A percentile compares a stretch with the other conserved stretches of the same genome.
Evolutionary conservation across 2,329 filamentous ascomycete genomes (phyloP).

Genomic region (Cytospora paraplurivora): DNA sequence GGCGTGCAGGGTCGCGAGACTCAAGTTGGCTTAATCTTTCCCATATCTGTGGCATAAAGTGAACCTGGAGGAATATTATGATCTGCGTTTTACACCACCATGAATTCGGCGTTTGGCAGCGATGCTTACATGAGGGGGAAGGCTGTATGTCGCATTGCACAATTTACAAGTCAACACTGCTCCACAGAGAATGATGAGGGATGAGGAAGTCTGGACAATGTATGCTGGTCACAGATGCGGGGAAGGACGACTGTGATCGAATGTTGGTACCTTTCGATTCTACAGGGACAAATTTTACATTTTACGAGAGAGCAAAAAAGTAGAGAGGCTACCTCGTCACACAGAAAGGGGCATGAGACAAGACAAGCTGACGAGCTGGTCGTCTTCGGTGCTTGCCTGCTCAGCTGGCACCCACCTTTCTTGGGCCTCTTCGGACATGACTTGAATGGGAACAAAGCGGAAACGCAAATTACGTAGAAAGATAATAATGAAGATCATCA

Average conservation of each 20-base stretch:
- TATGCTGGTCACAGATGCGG: conserved; percentile 17
- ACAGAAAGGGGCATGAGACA: conserved; percentile 2
- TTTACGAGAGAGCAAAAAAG: conserved; percentile 13
- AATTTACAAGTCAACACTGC: conserved; percentile 15
- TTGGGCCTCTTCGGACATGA: conserved; percentile 22
- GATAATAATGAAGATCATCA: conserved; percentile 41
- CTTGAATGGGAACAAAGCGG: conserved; percentile 25
- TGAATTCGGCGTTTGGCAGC: conserved; percentile 36
- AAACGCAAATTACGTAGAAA: conserved; percentile 38
- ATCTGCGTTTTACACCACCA: conserved; percentile 29
- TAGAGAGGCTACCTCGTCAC: conserved; percentile 11
- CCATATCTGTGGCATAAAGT: conserved; percentile 29
- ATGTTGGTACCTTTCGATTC: conserved; percentile 26
- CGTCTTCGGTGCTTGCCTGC: conserved; percentile 5
- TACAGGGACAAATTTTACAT: conserved; percentile 22
- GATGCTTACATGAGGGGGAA: conserved; percentile 32
- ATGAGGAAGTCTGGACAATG: conserved; percentile 15
- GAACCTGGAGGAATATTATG: conserved; percentile 9
- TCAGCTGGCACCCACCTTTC: conserved; percentile 6
- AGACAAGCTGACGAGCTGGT: neutral
- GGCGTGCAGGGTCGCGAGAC: conserved; percentile 1
- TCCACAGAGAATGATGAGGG: conserved; percentile 9
- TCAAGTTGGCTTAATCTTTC: neutral
- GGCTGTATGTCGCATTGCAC: conserved; percentile 26
- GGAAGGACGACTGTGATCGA: conserved; percentile 14